Evolutionary conservation across 2,329 filamentous ascomycete species (phyloP).

Genomic region (Aspergillaceae sp.): DNA sequence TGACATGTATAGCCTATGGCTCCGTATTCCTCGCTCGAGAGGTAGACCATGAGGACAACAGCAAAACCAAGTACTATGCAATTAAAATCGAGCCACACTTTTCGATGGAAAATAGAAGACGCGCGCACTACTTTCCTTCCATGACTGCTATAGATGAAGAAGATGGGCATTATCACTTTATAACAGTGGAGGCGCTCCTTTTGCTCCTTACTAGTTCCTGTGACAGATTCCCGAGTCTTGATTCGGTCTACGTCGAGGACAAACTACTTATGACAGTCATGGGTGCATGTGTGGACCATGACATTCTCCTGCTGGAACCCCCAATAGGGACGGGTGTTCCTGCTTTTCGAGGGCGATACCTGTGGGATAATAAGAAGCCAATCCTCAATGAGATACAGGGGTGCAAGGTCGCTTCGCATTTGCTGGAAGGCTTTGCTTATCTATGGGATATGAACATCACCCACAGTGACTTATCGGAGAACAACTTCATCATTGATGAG

Average conservation of each 20-base stretch:
- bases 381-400: conserved; percentile 17
- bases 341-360: conserved; percentile 7
- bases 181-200: conserved; percentile 20
- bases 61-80: conserved; percentile 8
- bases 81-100: conserved; percentile 14
- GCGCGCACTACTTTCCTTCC: not conserved
- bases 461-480: conserved; percentile 21
- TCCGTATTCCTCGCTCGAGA: conserved; percentile 14
- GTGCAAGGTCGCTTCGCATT: conserved; percentile 22
- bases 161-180: conserved; percentile 5
- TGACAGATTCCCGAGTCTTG: conserved; percentile 19
- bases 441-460: conserved; percentile 21
- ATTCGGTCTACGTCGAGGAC: conserved; percentile 21
- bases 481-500: conserved; percentile 23
- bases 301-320: not conserved
- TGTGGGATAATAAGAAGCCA: conserved; percentile 10
- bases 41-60: not conserved
- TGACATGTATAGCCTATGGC: conserved; percentile 12
- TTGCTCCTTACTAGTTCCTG: conserved; percentile 16
- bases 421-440: conserved; percentile 20
- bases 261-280: conserved; percentile 19
- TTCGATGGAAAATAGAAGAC: conserved; percentile 2
- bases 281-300: conserved; percentile 16
- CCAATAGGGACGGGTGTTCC: conserved; percentile 1
- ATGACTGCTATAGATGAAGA: not conserved